A percentile compares a stretch with the other conserved stretches of the same genome.
phyloP scores from a whole-genome alignment of 2,329 filamentous ascomycete species.

The Dactylellina drechsleri region DNA sequence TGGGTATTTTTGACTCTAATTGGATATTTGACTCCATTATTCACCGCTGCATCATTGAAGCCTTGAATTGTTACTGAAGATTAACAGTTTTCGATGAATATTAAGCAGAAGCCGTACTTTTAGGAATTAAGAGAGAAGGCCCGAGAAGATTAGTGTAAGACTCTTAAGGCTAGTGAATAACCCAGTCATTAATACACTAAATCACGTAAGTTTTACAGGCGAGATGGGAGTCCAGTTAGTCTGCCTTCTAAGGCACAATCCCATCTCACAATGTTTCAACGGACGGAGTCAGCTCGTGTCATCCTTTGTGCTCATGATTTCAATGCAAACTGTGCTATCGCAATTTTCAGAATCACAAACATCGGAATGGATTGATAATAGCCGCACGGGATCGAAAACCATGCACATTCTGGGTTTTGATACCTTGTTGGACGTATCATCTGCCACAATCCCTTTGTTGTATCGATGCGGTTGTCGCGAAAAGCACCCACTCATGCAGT shows the following conservation, averaged over 20 bases:
- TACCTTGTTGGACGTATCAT: constrained; percentile 18
- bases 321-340: constrained; percentile 16
- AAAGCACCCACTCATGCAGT: constrained; percentile 17
- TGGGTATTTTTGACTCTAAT: too few relatives aligned
- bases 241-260: constrained; percentile 44
- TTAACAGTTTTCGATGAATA: too few relatives aligned
- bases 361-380: background rate
- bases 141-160: too few relatives aligned
- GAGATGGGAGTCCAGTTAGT: constrained; percentile 20
- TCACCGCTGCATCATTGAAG: too few relatives aligned
- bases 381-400: background rate
- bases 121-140: too few relatives aligned
- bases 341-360: background rate
- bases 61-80: too few relatives aligned
- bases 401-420: background rate
- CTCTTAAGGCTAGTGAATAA: too few relatives aligned
- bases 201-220: constrained; percentile 17
- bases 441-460: constrained; percentile 2
- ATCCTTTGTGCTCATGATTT: constrained; percentile 4
- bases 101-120: too few relatives aligned
- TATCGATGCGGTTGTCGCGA: constrained; percentile 29
- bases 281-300: background rate
- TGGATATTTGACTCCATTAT: too few relatives aligned
- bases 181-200: background rate
- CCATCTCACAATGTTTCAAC: constrained; percentile 14